Evolutionary conservation across 108 stramenopile genomes (phyloP), one percentile per base, ranked within the genome.

Genomic region (Cyclotella atomus): DNA sequence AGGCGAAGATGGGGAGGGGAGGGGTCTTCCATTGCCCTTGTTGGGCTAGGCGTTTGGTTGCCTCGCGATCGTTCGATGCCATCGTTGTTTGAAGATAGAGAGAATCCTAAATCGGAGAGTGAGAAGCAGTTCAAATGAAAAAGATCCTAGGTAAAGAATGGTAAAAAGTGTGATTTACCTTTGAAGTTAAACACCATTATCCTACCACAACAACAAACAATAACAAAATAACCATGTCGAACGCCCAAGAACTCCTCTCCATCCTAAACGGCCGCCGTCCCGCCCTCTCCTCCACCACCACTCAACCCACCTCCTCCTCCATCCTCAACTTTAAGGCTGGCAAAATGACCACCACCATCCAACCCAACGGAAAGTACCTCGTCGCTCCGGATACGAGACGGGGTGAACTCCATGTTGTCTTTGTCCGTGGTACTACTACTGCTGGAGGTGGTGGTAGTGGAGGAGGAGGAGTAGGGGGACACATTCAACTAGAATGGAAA

Each of bases 1-100:
- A 36, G 64, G 86, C 78, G 72, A 89, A 91, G 20, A 77, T 77
- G 14, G 88, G 89, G 50, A 90, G 55, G 44, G 94, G 94, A 23
- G 94, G 94, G 0, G 94, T 95, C 29, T 82, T 75, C 94, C 94
- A 95, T 73, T 95, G 91, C 33, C 94, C 94, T 0, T 84, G 82
- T 55, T 90, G 70, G n/a, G 94, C 94, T 15, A 87, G 84, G 17
- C 88, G 81, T 66, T 95, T 95, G 72, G 74, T 82, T 30, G 84
- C 72, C 35, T 77, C 70, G 34, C 66, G 66, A 47, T 38, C 54
- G 21, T 56, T 38, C 21, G 25, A 21, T 35, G 45, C 27, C 27
- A 25, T 56, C 50, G 14, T 75, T 8, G 19, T 36, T 3, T 9
- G 3, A 7, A 34, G 33, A 27, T 34, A 34, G 6, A 27, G 24